Evolutionary conservation across 164 flowering plant species (phyloP), one percentile per base, ranked within the genome.

Genomic region (Vitis labrusca): DNA sequence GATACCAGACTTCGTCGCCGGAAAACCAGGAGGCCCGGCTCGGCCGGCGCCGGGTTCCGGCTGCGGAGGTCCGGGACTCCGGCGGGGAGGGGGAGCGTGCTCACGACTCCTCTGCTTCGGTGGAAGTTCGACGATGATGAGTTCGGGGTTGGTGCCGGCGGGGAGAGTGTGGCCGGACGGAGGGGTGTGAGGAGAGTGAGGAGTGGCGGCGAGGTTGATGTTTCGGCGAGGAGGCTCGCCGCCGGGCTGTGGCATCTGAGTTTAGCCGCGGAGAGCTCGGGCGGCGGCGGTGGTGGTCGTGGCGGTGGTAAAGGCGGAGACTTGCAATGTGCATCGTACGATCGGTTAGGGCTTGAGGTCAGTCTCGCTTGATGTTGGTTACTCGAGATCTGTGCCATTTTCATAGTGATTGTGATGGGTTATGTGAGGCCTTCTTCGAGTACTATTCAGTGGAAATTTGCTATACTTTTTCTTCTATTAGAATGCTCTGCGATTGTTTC

Each of bases 151-250:
- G 76, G 50, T 14, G 76, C 44, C 15, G 74, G 23, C 9, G 56
- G n/a, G 44, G 7, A 6, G n/a, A 63, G 52, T 51, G 76, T 63
- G 10, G 76, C 71, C 52, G 63, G 77, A 2, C 78, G 73, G 79
- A 84, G 65, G 50, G 13, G 56, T 62, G 62, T 79, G 10, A 75
- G 77, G 75, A 81, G 70, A 57, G 75, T n/a, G 59, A 82, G 73
- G 73, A 70, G 61, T 29, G 74, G 50, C 5, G 70, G 63, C 8
- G 77, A 77, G 10, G 63, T 19, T 16, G 48, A 66, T 11, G 84
- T 88, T 14, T 95, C 99, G 19, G 88, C 90, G 19, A 86, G 99
- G 86, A 91, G 81, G 86, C 89, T 95, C 4, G 97, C 84, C 2
- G 92, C 98, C 16, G 93, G 84, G 1, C 76, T 93, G 9, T 93